A percentile compares a stretch with the other conserved stretches of the same genome.
These are phyloP conservation scores for Mrakia frigida DNA, from an alignment of 768 basidiomycete genomes.

Conservation along the genomic window DNA sequence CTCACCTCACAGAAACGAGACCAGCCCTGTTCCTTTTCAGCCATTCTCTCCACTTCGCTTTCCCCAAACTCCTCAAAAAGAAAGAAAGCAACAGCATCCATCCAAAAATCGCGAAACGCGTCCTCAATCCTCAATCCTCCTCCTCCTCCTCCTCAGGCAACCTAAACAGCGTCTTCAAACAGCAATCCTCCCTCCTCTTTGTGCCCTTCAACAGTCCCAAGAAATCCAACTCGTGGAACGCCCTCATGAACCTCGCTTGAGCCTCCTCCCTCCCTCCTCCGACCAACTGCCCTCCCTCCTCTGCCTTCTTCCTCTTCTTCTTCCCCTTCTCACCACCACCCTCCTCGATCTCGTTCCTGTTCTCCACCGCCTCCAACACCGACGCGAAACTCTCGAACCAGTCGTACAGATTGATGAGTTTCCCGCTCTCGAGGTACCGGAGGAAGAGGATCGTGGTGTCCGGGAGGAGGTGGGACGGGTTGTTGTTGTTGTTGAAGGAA, in stretches of 20 bases:
- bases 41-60: no score
- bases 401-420: conserved; percentile 79
- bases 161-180: conserved; percentile 31
- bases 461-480: conserved; percentile 49
- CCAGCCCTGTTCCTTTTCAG: no score
- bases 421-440: conserved; percentile 71
- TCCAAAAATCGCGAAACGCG: no score
- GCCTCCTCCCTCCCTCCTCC: conserved; percentile 6
- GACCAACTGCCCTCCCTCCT: neutral
- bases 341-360: neutral
- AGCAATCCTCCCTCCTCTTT: conserved; percentile 29
- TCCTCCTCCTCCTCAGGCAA: conserved; percentile 29
- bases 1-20: no score
- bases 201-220: conserved; percentile 30
- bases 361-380: conserved; percentile 56
- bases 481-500: no score
- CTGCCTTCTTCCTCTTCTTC: neutral
- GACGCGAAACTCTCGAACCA: conserved; percentile 75
- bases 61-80: no score
- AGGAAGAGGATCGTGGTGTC: conserved; percentile 72
- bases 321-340: neutral
- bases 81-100: no score
- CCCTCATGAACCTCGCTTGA: conserved; percentile 31
- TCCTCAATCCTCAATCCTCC: conserved; percentile 10
- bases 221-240: conserved; percentile 32